Evolutionary conservation across 1,139 yeast genomes (phyloP), one percentile per base, ranked within the genome.

Genomic region (Debaryomyces psychrophilus): DNA sequence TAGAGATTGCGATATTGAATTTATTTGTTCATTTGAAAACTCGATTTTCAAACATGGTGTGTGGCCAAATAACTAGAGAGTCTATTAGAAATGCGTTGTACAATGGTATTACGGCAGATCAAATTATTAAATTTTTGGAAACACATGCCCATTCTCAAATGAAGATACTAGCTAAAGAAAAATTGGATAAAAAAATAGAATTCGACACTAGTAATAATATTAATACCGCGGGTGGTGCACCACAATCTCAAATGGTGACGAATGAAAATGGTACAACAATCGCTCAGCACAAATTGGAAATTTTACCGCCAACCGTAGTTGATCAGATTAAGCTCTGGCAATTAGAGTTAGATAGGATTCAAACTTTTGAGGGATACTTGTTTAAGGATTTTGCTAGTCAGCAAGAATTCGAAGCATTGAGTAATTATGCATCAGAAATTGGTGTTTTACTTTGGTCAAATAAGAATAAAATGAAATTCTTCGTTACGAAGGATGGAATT

Each of bases 241-340:
- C 73, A 1, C 73, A 67, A 42, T 64, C 73, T 3, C 71, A 70
- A 49, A 51, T 59, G 15, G 47, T 54, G 1, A 46, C 59, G 2
- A 59, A 59, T 9, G 54, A 56, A 33, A 67, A 64, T 27, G 56
- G 55, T 3, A 51, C 50, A 25, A 48, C 62, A 23, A 55, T 59
- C 17, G 69, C 72, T 14, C 74, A 73, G 50, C 81, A 77, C 49
- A 64, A 65, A 48, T 63, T 86, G 31, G 90, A 85, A 58, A 71
- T 90, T 14, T 68, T 93, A 9, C 99, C 98, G 3, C 97, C 98
- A 0, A 95, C 97, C 0, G 96, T 93, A 7, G 90, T 90, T 1
- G 99, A 93, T 67, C 99, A 93, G 64, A 89, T 93, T 55, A 85
- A 85, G 60, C 74, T 93, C 46, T 93, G 99, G 99, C 99, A 93